Percentiles rank a stretch among this genome's conserved stretches.
phyloP scores from a whole-genome alignment of 805 yeast genomes.

The Yarrowia hollandica region DNA sequence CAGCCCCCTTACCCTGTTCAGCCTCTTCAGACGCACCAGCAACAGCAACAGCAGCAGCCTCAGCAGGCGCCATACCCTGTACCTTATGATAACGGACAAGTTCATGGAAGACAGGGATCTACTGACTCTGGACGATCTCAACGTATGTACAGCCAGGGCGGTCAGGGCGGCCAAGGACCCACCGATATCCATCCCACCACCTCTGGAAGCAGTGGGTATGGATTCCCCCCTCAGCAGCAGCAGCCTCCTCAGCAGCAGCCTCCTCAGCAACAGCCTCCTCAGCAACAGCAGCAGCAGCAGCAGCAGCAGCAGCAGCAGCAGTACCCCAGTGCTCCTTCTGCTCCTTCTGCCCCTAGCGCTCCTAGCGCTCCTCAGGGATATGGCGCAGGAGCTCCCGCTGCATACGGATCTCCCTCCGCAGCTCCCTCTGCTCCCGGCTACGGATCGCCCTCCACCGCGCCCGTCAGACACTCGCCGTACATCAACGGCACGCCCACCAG shows the following conservation, averaged over 20 bases:
- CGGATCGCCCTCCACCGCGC: background rate
- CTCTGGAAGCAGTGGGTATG: background rate
- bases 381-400: too few species aligned
- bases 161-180: constrained; percentile 5
- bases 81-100: background rate
- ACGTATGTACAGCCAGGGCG: constrained; percentile 1
- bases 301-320: background rate
- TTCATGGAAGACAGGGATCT: constrained; percentile 15
- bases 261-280: too few species aligned
- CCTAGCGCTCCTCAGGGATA: background rate
- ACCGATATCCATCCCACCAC: background rate
- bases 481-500: constrained; percentile 24
- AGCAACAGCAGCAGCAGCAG: background rate
- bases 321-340: background rate
- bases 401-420: background rate
- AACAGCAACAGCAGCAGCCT: background rate
- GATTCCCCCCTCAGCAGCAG: constrained; percentile 1
- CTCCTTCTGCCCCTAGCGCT: background rate
- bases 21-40: constrained; percentile 8
- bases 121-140: constrained; percentile 1
- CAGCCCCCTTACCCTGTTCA: constrained; percentile 17
- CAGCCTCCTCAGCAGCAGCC: background rate
- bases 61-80: constrained; percentile 8
- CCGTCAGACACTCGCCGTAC: constrained; percentile 23
- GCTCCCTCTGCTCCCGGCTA: background rate